Evolutionary conservation across 148 eudicot species (phyloP), one percentile per base, ranked within the genome.

Genomic region (Amaranthus cruentus): DNA sequence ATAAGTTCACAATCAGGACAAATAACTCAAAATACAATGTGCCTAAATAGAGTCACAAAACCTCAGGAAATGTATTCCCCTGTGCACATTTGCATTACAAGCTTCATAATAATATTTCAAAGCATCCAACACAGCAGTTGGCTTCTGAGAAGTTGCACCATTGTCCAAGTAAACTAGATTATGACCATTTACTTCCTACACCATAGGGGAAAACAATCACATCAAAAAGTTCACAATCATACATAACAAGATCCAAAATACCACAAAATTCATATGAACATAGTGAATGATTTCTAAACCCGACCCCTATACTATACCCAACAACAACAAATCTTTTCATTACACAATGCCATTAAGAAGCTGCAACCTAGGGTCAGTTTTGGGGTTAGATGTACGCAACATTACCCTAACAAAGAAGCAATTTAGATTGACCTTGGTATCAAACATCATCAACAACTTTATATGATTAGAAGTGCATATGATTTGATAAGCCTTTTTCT

Each of bases 131-230:
- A 91, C 98, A 52, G 80, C 79, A 47, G 83, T 65, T 4, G 97
- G 98, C 84, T 94, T 94, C 85, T 94, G 98, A 50, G 98, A 94
- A 44, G 98, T 94, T 38, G 98, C 98, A 9, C 96, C 98, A 80
- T 85, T 94, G 78, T 94, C 98, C 75, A 94, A 83, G 80, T 94
- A 94, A 68, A 94, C 95, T 56, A 94, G 93, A 65, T 82, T 91
- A 44, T 82, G 82, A 38, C 90, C 95, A 81, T 94, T 88, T 73
- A 94, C 83, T 73, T 91, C 88, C 98, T 94, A 84, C 54, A 79
- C 51, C 67, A 75, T 47, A 55, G 54, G 2, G 10, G 14, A 60
- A 48, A 8, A 47, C 28, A 42, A 56, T 18, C 68, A 64, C 60
- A 51, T 38, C 55, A 28, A 57, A 61, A 52, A 13, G 9, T 69